phyloP scores from a whole-genome alignment of 2,329 filamentous ascomycete species.

The Talaromyces sp. region DNA sequence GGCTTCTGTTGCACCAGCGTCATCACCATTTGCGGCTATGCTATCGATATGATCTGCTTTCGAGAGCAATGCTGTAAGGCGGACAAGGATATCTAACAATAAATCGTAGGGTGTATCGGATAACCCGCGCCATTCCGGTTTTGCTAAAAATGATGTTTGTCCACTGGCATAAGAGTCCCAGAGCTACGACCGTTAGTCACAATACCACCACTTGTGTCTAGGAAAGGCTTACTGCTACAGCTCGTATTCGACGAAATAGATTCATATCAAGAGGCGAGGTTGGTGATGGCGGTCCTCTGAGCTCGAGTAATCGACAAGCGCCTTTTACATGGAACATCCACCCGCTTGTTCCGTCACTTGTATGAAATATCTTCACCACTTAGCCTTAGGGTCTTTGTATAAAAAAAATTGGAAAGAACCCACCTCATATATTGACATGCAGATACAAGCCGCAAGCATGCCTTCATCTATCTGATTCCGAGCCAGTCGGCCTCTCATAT shows the following conservation, averaged over 20 bases:
- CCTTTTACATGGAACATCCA: constrained; percentile 22
- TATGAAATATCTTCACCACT: constrained; percentile 16
- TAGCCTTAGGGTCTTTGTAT: too few relatives aligned
- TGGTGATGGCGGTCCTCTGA: constrained; percentile 17
- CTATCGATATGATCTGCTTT: constrained; percentile 19
- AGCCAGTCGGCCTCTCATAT: constrained; percentile 13
- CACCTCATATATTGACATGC: constrained; percentile 21
- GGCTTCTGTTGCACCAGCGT: neutral
- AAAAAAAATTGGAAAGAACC: neutral
- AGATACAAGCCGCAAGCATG: constrained; percentile 18
- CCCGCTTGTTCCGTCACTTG: constrained; percentile 17
- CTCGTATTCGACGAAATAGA: constrained; percentile 20
- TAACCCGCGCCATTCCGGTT: constrained; percentile 19
- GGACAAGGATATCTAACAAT: constrained; percentile 19
- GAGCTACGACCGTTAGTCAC: constrained; percentile 12
- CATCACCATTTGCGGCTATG: neutral
- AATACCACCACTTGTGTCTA: neutral
- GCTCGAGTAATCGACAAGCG: constrained; percentile 17
- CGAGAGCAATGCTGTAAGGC: constrained; percentile 15
- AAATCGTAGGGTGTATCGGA: constrained; percentile 20
- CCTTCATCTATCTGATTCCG: constrained; percentile 18
- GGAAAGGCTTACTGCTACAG: constrained; percentile 17
- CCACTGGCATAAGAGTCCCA: constrained; percentile 20
- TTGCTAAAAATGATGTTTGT: constrained; percentile 18
- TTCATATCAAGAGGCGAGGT: constrained; percentile 20